These are phyloP conservation scores for Lactarius akahatsu DNA, from an alignment of 768 basidiomycete genomes.

Conservation along the genomic window DNA sequence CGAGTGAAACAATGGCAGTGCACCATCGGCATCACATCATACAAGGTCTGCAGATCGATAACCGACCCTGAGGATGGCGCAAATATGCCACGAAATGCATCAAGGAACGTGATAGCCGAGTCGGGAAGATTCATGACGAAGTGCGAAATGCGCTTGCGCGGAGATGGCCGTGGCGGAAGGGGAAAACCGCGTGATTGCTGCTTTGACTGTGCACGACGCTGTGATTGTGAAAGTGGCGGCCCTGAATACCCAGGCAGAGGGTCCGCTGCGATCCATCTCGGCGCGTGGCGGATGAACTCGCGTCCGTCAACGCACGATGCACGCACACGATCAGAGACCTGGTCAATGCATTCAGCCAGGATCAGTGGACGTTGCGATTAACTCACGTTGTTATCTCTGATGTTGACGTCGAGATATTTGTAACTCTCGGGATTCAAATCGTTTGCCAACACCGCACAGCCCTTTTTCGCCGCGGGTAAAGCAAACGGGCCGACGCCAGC, in stretches of 20 bases:
- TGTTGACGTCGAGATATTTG: slow-evolving; percentile 73
- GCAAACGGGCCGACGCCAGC: slow-evolving; percentile 98
- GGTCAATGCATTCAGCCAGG: slow-evolving; percentile 13
- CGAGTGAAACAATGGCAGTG: slow-evolving; percentile 97
- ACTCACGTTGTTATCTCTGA: slow-evolving; percentile 71
- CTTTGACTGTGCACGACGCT: slow-evolving; percentile 45
- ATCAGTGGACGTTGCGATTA: background rate
- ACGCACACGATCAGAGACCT: slow-evolving; percentile 73
- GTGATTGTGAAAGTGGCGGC: slow-evolving; percentile 33
- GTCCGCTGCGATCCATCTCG: slow-evolving; percentile 51
- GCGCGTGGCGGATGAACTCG: slow-evolving; percentile 70
- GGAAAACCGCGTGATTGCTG: slow-evolving; percentile 33
- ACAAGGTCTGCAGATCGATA: slow-evolving; percentile 40
- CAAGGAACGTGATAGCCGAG: slow-evolving; percentile 85
- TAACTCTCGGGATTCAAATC: slow-evolving; percentile 91
- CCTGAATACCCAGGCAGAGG: slow-evolving; percentile 66
- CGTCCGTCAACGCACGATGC: slow-evolving; percentile 83
- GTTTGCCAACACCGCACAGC: slow-evolving; percentile 86
- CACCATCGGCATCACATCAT: slow-evolving; percentile 72
- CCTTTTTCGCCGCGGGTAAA: slow-evolving; percentile 88
- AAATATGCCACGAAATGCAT: slow-evolving; percentile 80
- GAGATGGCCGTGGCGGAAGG: slow-evolving; percentile 29
- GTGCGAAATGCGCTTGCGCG: slow-evolving; percentile 66
- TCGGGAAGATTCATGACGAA: slow-evolving; percentile 99
- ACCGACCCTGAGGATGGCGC: slow-evolving; percentile 39